Percentiles rank a stretch among this genome's conserved stretches.
Conservation (phyloP, 1,139 yeast species). For the Diutina scorzettiae region DNA sequence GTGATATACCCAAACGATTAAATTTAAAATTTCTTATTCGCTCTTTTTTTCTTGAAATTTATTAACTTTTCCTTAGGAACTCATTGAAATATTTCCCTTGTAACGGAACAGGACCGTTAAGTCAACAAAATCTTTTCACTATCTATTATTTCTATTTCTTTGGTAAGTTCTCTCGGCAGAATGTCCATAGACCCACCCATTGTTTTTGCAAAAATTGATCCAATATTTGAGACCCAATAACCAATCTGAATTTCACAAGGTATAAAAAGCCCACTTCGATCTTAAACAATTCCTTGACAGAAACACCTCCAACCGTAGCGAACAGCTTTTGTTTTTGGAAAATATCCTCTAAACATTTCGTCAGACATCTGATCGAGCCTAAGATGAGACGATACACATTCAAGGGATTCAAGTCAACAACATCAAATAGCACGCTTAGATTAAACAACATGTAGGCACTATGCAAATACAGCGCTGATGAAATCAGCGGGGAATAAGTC, state of each 20-base stretch:
- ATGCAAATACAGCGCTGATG: slow-evolving; percentile 30
- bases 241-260: slow-evolving; percentile 27
- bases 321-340: slow-evolving; percentile 32
- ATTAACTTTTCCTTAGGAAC: too few species aligned
- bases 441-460: slow-evolving; percentile 29
- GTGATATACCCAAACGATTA: too few species aligned
- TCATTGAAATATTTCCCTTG: too few species aligned
- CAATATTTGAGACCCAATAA: slow-evolving; percentile 24
- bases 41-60: too few species aligned
- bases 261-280: slow-evolving; percentile 33
- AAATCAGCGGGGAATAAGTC: slow-evolving; percentile 30
- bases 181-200: slow-evolving; percentile 18
- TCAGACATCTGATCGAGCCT: slow-evolving; percentile 33
- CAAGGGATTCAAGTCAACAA: slow-evolving; percentile 20
- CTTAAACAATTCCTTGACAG: slow-evolving; percentile 23
- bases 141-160: neutral
- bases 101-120: too few species aligned
- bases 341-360: slow-evolving; percentile 31
- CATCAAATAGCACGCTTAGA: slow-evolving; percentile 22
- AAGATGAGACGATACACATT: slow-evolving; percentile 29
- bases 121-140: too few species aligned
- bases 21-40: too few species aligned
- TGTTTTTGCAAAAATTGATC: slow-evolving; percentile 21
- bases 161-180: slow-evolving; percentile 7
- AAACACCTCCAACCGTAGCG: slow-evolving; percentile 36